These are phyloP conservation scores for Triticum aestivum DNA, from an alignment of 176 grass and related monocot genomes.

Conservation along the genomic window IWGSC_CS_RefSeq_v2.1 NC_057797.1:165827150-165827649, in stretches of 20 bases:
- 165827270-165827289: not conserved
- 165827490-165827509: not conserved
- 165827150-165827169: too few species aligned
- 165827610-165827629: not conserved
- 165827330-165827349: not conserved
- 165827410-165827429: not conserved
- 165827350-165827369: not conserved
- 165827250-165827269: not conserved
- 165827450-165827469: too few species aligned
- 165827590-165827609: not conserved
- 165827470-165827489: not conserved
- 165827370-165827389: not conserved
- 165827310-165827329: not conserved
- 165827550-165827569: not conserved
- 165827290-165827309: not conserved
- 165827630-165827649: not conserved
- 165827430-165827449: not conserved
- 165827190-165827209: too few species aligned
- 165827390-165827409: conserved; percentile 5
- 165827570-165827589: too few species aligned
- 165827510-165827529: not conserved
- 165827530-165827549: not conserved
- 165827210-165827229: not conserved
- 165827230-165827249: not conserved
- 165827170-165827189: too few species aligned